Percentiles rank a stretch among this genome's conserved stretches.
phyloP scores from a whole-genome alignment of 805 yeast species.

The Candida coquimbonensis region DNA sequence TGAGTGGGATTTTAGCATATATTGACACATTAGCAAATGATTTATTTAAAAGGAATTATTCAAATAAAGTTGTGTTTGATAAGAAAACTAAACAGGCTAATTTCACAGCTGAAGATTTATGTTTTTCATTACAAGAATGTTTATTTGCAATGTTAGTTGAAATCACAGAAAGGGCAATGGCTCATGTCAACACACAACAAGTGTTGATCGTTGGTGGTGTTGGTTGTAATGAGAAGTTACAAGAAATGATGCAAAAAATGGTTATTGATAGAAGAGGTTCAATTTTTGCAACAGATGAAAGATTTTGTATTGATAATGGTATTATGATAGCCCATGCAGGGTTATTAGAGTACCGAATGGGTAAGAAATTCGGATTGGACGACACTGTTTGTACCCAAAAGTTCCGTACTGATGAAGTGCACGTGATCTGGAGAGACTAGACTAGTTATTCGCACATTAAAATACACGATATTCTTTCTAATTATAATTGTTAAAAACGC shows the following conservation, averaged over 20 bases:
- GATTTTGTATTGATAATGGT: conserved; percentile 96
- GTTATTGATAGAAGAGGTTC: conserved; percentile 81
- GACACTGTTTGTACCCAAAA: conserved; percentile 88
- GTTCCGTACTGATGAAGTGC: conserved; percentile 91
- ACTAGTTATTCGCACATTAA: too few relatives aligned
- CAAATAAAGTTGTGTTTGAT: conserved; percentile 31
- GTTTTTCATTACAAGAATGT: conserved; percentile 89
- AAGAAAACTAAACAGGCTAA: conserved; percentile 34
- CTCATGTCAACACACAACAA: conserved; percentile 84
- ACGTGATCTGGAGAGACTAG: conserved; percentile 78
- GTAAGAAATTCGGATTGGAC: conserved; percentile 48
- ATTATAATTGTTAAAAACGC: too few relatives aligned
- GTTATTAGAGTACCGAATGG: conserved; percentile 74
- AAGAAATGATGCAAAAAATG: conserved; percentile 96
- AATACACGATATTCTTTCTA: too few relatives aligned
- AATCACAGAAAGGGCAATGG: conserved; percentile 97
- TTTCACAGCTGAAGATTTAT: conserved; percentile 78
- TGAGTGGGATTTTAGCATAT: conserved; percentile 90
- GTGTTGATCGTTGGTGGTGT: conserved; percentile 97
- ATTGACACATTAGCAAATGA: conserved; percentile 78
- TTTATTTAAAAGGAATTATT: conserved; percentile 40
- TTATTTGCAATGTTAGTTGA: conserved; percentile 95
- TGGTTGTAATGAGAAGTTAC: conserved; percentile 89
- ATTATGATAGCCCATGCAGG: conserved; percentile 99
- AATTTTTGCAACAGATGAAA: conserved; percentile 92